phyloP scores from a whole-genome alignment of 352 stramenopile genomes.

The Thraustochytrium sp. region DNA sequence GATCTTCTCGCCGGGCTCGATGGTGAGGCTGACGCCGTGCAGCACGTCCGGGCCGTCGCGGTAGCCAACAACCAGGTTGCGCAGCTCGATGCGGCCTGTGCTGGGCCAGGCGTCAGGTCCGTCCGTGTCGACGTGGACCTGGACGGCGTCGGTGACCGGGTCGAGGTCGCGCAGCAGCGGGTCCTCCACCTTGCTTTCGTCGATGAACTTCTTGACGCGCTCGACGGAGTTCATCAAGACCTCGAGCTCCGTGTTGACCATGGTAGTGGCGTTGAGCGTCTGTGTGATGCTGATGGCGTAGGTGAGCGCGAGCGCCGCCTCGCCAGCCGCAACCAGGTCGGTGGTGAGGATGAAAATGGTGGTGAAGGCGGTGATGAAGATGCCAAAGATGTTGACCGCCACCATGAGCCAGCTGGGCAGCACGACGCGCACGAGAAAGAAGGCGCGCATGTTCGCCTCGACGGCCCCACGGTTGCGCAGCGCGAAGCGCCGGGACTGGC shows the following conservation, averaged over 20 bases:
- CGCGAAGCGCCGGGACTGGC: conserved; percentile 32
- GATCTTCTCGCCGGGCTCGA: conserved; percentile 73
- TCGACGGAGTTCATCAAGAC: conserved; percentile 90
- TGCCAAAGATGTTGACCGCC: conserved; percentile 78
- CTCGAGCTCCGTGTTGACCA: conserved; percentile 84
- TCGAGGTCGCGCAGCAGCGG: background rate
- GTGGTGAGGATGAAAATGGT: conserved; percentile 71
- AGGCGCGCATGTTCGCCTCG: conserved; percentile 61
- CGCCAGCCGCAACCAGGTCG: conserved; percentile 60
- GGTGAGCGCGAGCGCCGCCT: conserved; percentile 82
- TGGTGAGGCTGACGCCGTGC: conserved; percentile 59
- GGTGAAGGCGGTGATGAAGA: conserved; percentile 78
- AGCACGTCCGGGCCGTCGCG: conserved; percentile 48
- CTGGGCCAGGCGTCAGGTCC: conserved; percentile 67
- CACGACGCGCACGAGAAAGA: conserved; percentile 74
- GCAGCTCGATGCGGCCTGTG: conserved; percentile 61
- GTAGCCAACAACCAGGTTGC: conserved; percentile 63
- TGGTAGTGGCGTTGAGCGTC: conserved; percentile 87
- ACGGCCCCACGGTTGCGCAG: conserved; percentile 46
- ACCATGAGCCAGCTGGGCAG: conserved; percentile 90
- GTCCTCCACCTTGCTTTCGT: conserved; percentile 52
- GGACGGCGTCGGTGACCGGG: background rate
- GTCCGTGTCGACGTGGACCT: conserved; percentile 44
- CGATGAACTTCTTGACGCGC: conserved; percentile 62
- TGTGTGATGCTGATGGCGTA: conserved; percentile 86